Evolutionary conservation across 306 rosid species (phyloP).

Genomic region (Arachis hypogaea): DNA sequence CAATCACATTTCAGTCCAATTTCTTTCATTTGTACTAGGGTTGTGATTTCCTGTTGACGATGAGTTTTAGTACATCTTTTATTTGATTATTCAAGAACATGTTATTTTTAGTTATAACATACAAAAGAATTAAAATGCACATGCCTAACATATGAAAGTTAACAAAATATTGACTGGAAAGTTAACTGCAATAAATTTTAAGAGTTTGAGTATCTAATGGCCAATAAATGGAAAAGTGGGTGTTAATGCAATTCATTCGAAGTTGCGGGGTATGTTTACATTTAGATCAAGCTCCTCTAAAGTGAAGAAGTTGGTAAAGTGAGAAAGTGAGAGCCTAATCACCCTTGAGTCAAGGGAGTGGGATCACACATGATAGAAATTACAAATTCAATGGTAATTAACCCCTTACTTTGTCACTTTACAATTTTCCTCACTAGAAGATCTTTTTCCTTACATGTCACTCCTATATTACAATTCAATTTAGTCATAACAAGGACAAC

Average conservation of each 20-base stretch:
- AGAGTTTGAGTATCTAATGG: background rate
- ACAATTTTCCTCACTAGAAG: no score
- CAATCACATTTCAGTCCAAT: background rate
- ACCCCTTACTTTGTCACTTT: no score
- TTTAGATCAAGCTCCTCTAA: background rate
- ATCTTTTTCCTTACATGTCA: background rate
- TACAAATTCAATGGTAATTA: no score
- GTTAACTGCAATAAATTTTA: background rate
- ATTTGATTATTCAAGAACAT: background rate
- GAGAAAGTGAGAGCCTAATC: no score
- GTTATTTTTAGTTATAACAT: background rate
- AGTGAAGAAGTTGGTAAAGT: no score
- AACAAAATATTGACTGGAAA: background rate
- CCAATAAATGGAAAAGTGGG: background rate
- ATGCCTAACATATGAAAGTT: background rate
- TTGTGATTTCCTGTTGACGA: background rate
- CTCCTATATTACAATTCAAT: background rate
- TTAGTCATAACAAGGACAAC: conserved; percentile 28
- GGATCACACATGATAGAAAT: no score
- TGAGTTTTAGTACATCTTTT: background rate
- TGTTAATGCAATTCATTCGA: background rate
- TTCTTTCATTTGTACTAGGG: background rate
- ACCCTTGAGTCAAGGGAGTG: no score
- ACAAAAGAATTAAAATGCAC: background rate
- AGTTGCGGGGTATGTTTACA: background rate